phyloP scores from a whole-genome alignment of 352 stramenopile genomes.

The Phytophthora fragariae region DNA sequence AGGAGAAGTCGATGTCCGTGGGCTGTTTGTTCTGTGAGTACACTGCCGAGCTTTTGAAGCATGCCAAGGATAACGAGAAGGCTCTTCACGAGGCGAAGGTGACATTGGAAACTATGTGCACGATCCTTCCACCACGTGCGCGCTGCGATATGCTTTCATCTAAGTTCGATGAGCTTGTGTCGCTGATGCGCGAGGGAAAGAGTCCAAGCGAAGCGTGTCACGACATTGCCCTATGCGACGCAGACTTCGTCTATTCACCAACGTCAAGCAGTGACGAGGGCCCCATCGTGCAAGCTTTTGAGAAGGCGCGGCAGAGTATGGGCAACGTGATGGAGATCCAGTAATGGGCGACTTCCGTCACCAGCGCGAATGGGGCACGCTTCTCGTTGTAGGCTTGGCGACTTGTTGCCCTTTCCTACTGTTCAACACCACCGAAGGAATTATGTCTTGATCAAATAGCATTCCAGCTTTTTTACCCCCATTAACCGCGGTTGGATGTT shows the following conservation, averaged over 20 bases:
- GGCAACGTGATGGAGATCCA: conserved; percentile 57
- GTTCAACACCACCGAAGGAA: conserved; percentile 4
- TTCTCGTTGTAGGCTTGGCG: conserved; percentile 20
- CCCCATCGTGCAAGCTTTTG: conserved; percentile 35
- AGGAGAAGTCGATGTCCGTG: conserved; percentile 58
- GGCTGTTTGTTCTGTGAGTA: conserved; percentile 85
- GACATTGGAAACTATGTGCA: conserved; percentile 81
- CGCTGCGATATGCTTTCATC: conserved; percentile 72
- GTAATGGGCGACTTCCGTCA: conserved; percentile 33
- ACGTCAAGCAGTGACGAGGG: conserved; percentile 26
- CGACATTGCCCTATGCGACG: conserved; percentile 62
- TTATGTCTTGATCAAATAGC: conserved; percentile 27
- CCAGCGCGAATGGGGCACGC: conserved; percentile 18
- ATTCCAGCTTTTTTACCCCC: not conserved
- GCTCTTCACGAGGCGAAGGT: conserved; percentile 69
- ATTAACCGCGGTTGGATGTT: too few relatives aligned
- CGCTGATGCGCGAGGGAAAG: conserved; percentile 65
- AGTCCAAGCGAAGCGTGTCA: conserved; percentile 69
- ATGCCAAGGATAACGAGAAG: conserved; percentile 54
- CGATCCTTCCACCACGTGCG: conserved; percentile 64
- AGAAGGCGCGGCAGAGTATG: conserved; percentile 39
- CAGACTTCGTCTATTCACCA: conserved; percentile 42
- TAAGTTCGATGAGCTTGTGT: conserved; percentile 81
- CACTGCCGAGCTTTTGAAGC: conserved; percentile 67
- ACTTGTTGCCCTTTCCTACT: conserved; percentile 12